These are phyloP conservation scores for Neonothopanus nambi DNA, from an alignment of 1,284 basidiomycete species.

Conservation along the genomic window DNA sequence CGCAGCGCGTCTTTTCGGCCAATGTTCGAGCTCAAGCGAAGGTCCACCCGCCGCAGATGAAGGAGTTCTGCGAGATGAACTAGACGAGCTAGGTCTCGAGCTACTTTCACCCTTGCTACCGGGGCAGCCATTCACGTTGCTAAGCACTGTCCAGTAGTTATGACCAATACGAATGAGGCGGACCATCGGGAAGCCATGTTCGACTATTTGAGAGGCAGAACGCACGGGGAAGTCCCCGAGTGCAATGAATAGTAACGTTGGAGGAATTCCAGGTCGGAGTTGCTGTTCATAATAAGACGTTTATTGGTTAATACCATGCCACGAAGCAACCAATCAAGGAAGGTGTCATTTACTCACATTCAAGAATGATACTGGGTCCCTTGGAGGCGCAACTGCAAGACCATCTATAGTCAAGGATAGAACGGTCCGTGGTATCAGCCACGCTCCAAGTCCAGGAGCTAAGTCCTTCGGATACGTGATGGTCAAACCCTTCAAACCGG, in stretches of 20 bases:
- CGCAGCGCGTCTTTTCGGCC: conserved; percentile 51
- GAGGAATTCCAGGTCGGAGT: conserved; percentile 59
- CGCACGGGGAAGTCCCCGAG: conserved; percentile 49
- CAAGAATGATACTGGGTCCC: conserved; percentile 40
- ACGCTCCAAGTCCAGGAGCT: conserved; percentile 60
- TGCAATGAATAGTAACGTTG: conserved; percentile 52
- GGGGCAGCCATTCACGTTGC: conserved; percentile 11
- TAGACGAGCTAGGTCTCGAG: conserved; percentile 20
- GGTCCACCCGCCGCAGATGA: neutral
- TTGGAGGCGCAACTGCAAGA: conserved; percentile 26
- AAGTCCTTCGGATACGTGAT: conserved; percentile 67
- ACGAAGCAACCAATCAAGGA: neutral
- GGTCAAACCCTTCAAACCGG: conserved; percentile 47
- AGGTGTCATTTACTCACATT: conserved; percentile 27
- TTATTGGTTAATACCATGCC: too few relatives aligned
- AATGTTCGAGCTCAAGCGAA: conserved; percentile 46
- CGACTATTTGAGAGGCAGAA: conserved; percentile 45
- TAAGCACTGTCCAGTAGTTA: conserved; percentile 53
- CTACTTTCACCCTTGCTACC: neutral
- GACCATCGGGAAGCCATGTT: conserved; percentile 61
- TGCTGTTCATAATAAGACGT: conserved; percentile 39
- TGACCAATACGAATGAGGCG: conserved; percentile 54
- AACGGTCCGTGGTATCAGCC: conserved; percentile 64
- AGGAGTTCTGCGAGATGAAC: neutral
- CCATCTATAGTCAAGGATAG: conserved; percentile 52